phyloP scores from a whole-genome alignment of 1,284 basidiomycete species.

The Stereum hirsutum region DNA sequence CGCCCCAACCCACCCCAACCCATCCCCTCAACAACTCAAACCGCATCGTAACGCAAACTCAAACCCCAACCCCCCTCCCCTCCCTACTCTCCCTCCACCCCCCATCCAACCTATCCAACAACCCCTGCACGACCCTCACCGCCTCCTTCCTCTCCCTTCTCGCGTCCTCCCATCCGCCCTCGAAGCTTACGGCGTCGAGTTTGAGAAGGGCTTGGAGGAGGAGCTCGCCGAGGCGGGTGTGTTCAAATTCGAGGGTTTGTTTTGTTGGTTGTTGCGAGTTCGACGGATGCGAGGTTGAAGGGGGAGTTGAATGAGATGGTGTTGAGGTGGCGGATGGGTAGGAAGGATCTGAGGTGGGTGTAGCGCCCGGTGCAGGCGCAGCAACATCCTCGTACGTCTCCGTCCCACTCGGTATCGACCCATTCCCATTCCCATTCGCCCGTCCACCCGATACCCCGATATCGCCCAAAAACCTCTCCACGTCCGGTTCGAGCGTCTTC shows the following conservation, averaged over 20 bases:
- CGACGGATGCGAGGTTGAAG: not conserved
- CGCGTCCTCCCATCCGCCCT: conserved; percentile 64
- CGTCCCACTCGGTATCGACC: too few relatives aligned
- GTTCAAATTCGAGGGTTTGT: conserved; percentile 26
- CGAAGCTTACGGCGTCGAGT: conserved; percentile 62
- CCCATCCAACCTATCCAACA: conserved; percentile 46
- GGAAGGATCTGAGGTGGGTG: too few relatives aligned
- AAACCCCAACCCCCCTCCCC: too few relatives aligned
- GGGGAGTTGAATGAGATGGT: too few relatives aligned
- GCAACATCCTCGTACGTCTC: too few relatives aligned
- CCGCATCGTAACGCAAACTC: too few relatives aligned
- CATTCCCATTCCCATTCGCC: too few relatives aligned
- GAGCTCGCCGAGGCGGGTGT: conserved; percentile 57
- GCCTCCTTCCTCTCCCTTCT: conserved; percentile 66
- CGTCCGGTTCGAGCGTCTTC: conserved; percentile 38
- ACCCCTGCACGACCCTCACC: conserved; percentile 55
- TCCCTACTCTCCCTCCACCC: conserved; percentile 40
- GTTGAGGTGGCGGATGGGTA: too few relatives aligned
- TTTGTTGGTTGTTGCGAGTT: conserved; percentile 1
- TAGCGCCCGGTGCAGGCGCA: too few relatives aligned
- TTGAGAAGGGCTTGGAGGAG: conserved; percentile 70
- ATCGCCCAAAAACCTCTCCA: conserved; percentile 44
- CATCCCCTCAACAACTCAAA: too few relatives aligned
- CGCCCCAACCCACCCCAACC: too few relatives aligned
- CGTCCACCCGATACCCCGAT: conserved; percentile 15